These are phyloP conservation scores for Arabidopsis lyrata DNA, from an alignment of 441 rosid species.

Conservation along the genomic window DNA sequence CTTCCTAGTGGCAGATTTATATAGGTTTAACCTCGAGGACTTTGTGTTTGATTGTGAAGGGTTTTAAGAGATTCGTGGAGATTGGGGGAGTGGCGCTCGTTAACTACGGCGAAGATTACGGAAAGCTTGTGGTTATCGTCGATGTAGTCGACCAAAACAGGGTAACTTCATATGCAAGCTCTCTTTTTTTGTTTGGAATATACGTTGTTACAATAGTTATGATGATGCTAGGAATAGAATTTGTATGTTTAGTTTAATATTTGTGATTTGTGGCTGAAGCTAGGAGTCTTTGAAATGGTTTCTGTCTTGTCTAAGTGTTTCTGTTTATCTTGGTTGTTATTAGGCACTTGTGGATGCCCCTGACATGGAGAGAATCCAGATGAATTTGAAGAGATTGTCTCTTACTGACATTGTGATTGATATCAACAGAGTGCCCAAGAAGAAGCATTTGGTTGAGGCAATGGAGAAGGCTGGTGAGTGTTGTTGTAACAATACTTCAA, in stretches of 20 bases:
- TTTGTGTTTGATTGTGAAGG: constrained; percentile 47
- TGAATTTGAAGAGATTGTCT: constrained; percentile 78
- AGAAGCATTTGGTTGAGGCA: constrained; percentile 77
- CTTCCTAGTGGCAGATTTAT: not conserved
- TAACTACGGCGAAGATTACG: constrained; percentile 80
- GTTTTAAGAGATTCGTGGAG: constrained; percentile 86
- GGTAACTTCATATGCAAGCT: constrained; percentile 26
- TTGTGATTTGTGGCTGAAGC: not conserved
- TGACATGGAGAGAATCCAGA: constrained; percentile 80
- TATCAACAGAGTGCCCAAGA: constrained; percentile 74
- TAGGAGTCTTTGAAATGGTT: not conserved
- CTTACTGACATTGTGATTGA: constrained; percentile 80
- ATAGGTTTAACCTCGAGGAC: not conserved
- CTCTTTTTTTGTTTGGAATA: not conserved
- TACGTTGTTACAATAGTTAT: not conserved
- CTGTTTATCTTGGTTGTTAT: not conserved
- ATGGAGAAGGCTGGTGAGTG: constrained; percentile 80
- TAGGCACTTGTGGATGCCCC: constrained; percentile 84
- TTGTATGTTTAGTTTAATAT: not conserved
- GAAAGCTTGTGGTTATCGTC: constrained; percentile 83
- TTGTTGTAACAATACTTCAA: not conserved
- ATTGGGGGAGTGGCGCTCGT: constrained; percentile 83
- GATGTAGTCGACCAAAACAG: constrained; percentile 83
- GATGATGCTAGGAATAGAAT: not conserved
- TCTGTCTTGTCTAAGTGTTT: not conserved